Percentiles rank a stretch among this genome's conserved stretches.
These are phyloP conservation scores for Fusarium sp. DNA, from an alignment of 2,329 filamentous ascomycete genomes.

Conservation along the genomic window DNA sequence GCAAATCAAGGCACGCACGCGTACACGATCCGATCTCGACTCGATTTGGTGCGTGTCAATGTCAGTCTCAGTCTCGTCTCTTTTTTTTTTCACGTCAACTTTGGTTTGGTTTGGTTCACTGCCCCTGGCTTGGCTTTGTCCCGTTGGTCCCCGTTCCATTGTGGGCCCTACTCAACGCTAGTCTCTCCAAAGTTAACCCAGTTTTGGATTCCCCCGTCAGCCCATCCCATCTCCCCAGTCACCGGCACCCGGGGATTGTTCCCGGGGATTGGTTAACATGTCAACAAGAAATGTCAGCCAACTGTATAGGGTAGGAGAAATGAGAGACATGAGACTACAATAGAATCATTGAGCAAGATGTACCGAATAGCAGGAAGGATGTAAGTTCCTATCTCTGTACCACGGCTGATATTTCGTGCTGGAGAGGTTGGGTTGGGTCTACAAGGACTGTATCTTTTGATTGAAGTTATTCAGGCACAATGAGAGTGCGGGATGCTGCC, in stretches of 20 bases:
- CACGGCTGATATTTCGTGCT: neutral
- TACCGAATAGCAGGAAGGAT: neutral
- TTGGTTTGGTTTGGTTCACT: neutral
- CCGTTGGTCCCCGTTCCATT: constrained; percentile 38
- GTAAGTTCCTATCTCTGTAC: neutral
- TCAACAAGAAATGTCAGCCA: neutral
- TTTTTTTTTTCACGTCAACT: constrained; percentile 25
- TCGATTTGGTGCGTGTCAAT: constrained; percentile 14
- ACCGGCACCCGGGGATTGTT: constrained; percentile 35
- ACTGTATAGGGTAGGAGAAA: constrained; percentile 24
- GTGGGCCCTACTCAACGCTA: constrained; percentile 28
- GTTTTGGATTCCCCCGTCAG: constrained; percentile 17
- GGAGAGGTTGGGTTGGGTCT: neutral
- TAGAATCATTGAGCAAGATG: neutral
- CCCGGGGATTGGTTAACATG: constrained; percentile 26
- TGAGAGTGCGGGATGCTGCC: neutral
- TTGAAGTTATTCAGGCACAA: neutral
- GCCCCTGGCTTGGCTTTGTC: constrained; percentile 28
- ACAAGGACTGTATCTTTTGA: neutral
- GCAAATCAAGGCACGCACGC: constrained; percentile 27
- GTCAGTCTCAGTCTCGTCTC: constrained; percentile 26
- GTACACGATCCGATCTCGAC: constrained; percentile 21
- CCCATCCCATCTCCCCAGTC: constrained; percentile 19
- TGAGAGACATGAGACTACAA: neutral
- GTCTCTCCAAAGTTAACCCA: constrained; percentile 19